phyloP scores from a whole-genome alignment of 1,284 basidiomycete genomes.

The Neonothopanus nambi region DNA sequence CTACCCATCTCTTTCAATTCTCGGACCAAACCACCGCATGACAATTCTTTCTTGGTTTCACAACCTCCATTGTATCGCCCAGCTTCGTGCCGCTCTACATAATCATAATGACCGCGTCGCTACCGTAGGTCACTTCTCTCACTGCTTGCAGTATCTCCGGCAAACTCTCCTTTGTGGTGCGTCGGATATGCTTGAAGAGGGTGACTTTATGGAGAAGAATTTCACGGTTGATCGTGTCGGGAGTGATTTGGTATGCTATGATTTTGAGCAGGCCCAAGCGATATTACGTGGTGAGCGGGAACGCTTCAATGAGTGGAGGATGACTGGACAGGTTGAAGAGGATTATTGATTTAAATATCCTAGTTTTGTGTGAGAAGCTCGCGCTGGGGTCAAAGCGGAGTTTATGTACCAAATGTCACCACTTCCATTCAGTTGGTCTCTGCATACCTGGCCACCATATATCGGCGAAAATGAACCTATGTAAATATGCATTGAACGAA shows the following conservation, averaged over 20 bases:
- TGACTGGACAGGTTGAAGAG: neutral
- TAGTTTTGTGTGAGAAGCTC: too few species aligned
- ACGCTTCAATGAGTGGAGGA: neutral
- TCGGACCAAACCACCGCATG: slow-evolving; percentile 4
- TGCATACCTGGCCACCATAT: too few species aligned
- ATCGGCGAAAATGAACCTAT: too few species aligned
- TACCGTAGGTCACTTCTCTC: slow-evolving; percentile 1
- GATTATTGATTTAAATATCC: too few species aligned
- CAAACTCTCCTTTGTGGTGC: slow-evolving; percentile 8
- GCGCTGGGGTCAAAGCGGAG: too few species aligned
- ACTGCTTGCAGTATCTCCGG: slow-evolving; percentile 11
- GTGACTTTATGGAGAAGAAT: slow-evolving; percentile 9
- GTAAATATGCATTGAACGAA: too few species aligned
- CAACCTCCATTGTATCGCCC: slow-evolving; percentile 10
- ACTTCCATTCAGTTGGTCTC: too few species aligned
- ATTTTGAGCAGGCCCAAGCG: slow-evolving; percentile 1
- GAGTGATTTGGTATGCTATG: slow-evolving; percentile 2
- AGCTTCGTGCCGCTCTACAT: neutral
- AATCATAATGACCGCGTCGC: slow-evolving; percentile 1
- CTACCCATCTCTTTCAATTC: too few species aligned
- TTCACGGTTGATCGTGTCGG: neutral
- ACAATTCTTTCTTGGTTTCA: slow-evolving; percentile 10
- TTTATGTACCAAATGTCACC: too few species aligned
- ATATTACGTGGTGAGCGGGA: neutral
- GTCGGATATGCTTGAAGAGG: slow-evolving; percentile 10